Conservation (phyloP, 1,284 basidiomycete species). For the Ceraceosorus bombacis region DNA sequence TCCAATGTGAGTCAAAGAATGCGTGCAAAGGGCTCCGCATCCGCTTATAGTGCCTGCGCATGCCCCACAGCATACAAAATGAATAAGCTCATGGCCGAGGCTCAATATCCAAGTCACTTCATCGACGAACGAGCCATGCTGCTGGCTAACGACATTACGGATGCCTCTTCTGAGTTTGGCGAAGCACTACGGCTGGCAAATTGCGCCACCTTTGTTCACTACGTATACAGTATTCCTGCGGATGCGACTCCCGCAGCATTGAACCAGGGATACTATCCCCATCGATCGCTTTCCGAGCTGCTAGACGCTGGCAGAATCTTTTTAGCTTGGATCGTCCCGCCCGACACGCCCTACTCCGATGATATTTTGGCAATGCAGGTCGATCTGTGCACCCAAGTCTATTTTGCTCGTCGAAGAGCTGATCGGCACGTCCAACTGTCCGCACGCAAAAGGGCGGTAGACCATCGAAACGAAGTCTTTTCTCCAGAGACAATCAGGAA, state of each 20-base stretch:
- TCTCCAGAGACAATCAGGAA: not conserved
- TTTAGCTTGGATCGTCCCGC: slow-evolving; percentile 27
- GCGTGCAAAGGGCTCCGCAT: not conserved
- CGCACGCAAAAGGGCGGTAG: not conserved
- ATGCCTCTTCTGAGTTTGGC: slow-evolving; percentile 16
- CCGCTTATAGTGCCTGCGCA: not conserved
- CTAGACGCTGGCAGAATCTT: slow-evolving; percentile 32
- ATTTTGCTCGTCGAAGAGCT: not conserved
- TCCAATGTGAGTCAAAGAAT: slow-evolving; percentile 13
- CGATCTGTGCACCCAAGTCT: slow-evolving; percentile 38
- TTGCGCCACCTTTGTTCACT: slow-evolving; percentile 35
- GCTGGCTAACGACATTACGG: slow-evolving; percentile 6
- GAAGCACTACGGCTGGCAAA: slow-evolving; percentile 35
- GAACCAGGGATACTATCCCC: not conserved
- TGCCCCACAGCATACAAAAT: slow-evolving; percentile 18
- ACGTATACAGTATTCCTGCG: slow-evolving; percentile 17
- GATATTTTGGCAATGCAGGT: slow-evolving; percentile 26
- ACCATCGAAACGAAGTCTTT: not conserved
- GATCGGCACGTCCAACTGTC: not conserved
- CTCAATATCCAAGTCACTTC: slow-evolving; percentile 30
- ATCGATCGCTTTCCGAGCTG: slow-evolving; percentile 27
- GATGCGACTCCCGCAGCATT: no score
- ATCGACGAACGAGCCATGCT: slow-evolving; percentile 25
- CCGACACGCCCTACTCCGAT: slow-evolving; percentile 20
- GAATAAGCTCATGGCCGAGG: slow-evolving; percentile 28